Evolutionary conservation across 116 monocot genomes (phyloP).

Genomic region (Dioscorea cayenensis): DNA sequence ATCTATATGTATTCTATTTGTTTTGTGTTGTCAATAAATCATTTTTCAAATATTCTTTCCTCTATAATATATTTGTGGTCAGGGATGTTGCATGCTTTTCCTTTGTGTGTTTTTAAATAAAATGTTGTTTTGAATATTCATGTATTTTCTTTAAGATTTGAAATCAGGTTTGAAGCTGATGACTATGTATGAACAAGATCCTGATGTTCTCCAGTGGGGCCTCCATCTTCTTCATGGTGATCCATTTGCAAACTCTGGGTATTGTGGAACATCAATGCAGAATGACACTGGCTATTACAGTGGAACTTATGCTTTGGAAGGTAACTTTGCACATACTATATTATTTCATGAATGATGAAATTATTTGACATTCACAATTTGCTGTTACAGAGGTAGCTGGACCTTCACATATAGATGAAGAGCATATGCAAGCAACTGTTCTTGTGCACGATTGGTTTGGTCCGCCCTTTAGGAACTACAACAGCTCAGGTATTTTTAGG

Average conservation of each 20-base stretch:
- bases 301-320: conserved; percentile 37
- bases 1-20: too few species aligned
- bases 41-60: too few species aligned
- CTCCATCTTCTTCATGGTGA: conserved; percentile 55
- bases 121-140: neutral
- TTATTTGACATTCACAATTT: conserved; percentile 48
- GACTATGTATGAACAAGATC: conserved; percentile 77
- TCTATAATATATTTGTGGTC: too few species aligned
- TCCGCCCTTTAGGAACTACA: conserved; percentile 32
- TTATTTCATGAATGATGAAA: conserved; percentile 43
- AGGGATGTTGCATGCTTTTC: too few species aligned
- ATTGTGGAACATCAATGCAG: conserved; percentile 35
- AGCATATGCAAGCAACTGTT: conserved; percentile 47
- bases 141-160: neutral
- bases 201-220: conserved; percentile 69
- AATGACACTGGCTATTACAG: conserved; percentile 36
- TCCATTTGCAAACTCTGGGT: conserved; percentile 41
- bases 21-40: too few species aligned
- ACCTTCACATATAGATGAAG: conserved; percentile 46
- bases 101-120: neutral
- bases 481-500: conserved; percentile 37
- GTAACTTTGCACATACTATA: conserved; percentile 21
- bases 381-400: conserved; percentile 53
- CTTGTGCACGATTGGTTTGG: conserved; percentile 59
- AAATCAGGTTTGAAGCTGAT: conserved; percentile 17